Conservation (phyloP, 2,329 filamentous ascomycete species). For the Cercospora sp. region DNA sequence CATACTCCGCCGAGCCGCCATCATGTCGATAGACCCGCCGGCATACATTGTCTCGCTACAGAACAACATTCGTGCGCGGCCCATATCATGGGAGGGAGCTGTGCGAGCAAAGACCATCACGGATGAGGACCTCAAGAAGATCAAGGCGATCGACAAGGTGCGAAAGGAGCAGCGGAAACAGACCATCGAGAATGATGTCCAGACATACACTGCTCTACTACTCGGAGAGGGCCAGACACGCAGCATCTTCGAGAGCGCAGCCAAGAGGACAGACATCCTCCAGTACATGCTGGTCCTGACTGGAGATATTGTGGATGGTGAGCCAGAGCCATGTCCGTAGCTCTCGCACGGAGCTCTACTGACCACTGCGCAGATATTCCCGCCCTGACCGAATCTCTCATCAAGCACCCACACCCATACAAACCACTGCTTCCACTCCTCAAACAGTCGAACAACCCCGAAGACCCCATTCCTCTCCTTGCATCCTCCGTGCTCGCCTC, state of each 20-base stretch:
- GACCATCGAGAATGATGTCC: constrained; percentile 75
- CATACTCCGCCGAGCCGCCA: constrained; percentile 20
- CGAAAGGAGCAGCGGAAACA: constrained; percentile 86
- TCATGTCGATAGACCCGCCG: constrained; percentile 88
- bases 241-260: constrained; percentile 78
- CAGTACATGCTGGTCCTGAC: constrained; percentile 93
- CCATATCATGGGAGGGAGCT: constrained; percentile 97
- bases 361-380: constrained; percentile 65
- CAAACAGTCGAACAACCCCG: constrained; percentile 77
- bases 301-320: constrained; percentile 84
- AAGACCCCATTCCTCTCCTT: constrained; percentile 85
- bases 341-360: no score
- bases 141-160: constrained; percentile 94
- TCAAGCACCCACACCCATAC: constrained; percentile 68
- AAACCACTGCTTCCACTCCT: constrained; percentile 82
- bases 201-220: constrained; percentile 78
- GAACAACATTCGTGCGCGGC: constrained; percentile 93
- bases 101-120: constrained; percentile 91
- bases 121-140: constrained; percentile 90
- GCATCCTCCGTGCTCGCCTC: constrained; percentile 82
- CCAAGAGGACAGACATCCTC: constrained; percentile 83
- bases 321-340: background rate
- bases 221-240: constrained; percentile 65
- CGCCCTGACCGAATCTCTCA: constrained; percentile 71
- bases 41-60: constrained; percentile 85